Base-by-base conservation (phyloP, 139 green algal genomes). In the Chlorella vulgaris region DNA sequence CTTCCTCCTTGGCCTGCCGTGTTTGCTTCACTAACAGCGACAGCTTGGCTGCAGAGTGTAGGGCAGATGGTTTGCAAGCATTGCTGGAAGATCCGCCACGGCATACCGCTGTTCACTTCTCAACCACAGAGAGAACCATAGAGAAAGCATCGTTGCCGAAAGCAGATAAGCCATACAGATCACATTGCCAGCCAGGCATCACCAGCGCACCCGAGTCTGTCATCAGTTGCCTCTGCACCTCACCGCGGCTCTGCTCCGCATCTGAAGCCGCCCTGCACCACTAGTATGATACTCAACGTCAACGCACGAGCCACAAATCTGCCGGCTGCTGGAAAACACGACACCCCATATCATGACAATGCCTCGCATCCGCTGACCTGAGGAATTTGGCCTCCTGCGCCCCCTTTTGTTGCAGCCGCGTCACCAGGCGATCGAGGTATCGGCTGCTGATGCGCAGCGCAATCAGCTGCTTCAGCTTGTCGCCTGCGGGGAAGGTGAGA, bases 151-250 rank as follows among this genome's bases (percentile, higher is more conserved):
- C 47, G 13, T 55, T 55, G 10, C 47, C 47, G 47, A n/a, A n/a
- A n/a, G n/a, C n/a, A n/a, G n/a, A n/a, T n/a, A n/a, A n/a, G n/a
- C n/a, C n/a, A n/a, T n/a, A n/a, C n/a, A n/a, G n/a, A n/a, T n/a
- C n/a, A n/a, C n/a, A n/a, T n/a, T n/a, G n/a, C n/a, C n/a, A n/a
- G n/a, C n/a, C n/a, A n/a, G n/a, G n/a, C n/a, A n/a, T n/a, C 47
- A 55, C 47, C 10, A 55, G 13, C 53, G 4, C 51, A 79, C 69
- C 75, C 51, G 82, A 84, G 53, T 85, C 78, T 3, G 78, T 71
- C 68, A 87, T 76, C 3, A 87, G 76, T 29, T 85, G 78, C 43
- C 78, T 69, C 78, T 85, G 83, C n/a, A 76, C 33, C 61, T 85
- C 78, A n/a, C 31, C 47, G 26, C 76, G 76, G 51, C 61, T 50